phyloP scores from a whole-genome alignment of 441 rosid species.

The Gossypium schwendimanii region DNA sequence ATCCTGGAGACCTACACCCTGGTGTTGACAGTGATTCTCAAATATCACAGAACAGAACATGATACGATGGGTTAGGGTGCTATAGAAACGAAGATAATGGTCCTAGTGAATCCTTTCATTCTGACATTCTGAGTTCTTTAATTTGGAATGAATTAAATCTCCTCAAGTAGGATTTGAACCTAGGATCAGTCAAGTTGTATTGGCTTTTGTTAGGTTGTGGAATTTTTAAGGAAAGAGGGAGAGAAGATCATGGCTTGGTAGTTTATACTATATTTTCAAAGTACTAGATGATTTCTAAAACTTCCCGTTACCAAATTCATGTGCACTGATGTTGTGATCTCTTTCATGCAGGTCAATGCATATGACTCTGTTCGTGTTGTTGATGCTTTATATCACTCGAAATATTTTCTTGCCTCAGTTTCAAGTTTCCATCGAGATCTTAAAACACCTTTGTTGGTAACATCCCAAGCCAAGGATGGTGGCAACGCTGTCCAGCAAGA shows the following conservation, averaged over 20 bases:
- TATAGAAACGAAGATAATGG: not conserved
- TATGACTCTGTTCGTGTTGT: constrained; percentile 60
- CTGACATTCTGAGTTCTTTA: not conserved
- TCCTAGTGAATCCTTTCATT: not conserved
- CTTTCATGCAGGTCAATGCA: constrained; percentile 50
- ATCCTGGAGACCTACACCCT: not conserved
- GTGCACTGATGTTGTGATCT: constrained; percentile 5
- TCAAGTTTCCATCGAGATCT: constrained; percentile 29
- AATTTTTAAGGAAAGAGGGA: constrained; percentile 10
- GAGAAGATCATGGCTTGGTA: constrained; percentile 5
- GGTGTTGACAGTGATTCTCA: not conserved
- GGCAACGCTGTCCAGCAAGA: constrained; percentile 27
- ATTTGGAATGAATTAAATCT: not conserved
- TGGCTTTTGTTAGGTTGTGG: not conserved
- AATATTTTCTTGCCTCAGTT: constrained; percentile 55
- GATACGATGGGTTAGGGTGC: not conserved
- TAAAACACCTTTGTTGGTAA: constrained; percentile 25
- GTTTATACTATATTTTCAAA: not conserved
- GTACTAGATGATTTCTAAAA: not conserved
- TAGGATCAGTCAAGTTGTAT: not conserved
- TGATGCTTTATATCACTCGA: constrained; percentile 74
- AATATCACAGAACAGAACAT: not conserved
- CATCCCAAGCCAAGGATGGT: constrained; percentile 29
- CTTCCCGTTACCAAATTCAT: not conserved
- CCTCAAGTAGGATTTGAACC: not conserved